phyloP scores from a whole-genome alignment of 768 basidiomycete genomes.

The Cyclocybe aegerita region DNA sequence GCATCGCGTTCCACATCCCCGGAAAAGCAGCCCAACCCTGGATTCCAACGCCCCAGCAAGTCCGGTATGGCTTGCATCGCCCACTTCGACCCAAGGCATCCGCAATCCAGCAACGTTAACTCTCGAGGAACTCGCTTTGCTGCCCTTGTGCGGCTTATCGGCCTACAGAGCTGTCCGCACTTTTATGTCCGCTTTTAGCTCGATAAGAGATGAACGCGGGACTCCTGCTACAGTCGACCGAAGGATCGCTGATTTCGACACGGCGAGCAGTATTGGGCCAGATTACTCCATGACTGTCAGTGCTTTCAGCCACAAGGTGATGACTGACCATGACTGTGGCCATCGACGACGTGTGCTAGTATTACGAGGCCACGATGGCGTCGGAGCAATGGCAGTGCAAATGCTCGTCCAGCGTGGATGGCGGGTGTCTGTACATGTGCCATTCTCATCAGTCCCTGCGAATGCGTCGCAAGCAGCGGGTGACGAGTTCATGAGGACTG shows the following conservation, averaged over 20 bases:
- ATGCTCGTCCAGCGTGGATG: constrained; percentile 72
- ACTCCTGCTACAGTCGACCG: constrained; percentile 2
- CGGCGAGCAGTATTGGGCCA: background rate
- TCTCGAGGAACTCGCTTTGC: constrained; percentile 75
- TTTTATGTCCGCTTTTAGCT: constrained; percentile 48
- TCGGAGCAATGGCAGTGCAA: constrained; percentile 76
- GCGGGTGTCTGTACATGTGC: constrained; percentile 70
- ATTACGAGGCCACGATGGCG: constrained; percentile 70
- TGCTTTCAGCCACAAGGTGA: background rate
- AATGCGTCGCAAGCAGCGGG: constrained; percentile 21
- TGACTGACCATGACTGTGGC: constrained; percentile 19
- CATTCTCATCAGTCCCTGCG: constrained; percentile 28
- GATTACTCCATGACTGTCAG: background rate
- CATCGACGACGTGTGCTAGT: constrained; percentile 49
- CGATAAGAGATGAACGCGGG: constrained; percentile 11
- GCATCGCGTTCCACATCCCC: constrained; percentile 68
- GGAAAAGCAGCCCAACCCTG: constrained; percentile 24
- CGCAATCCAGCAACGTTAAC: constrained; percentile 26
- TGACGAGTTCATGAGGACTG: constrained; percentile 37
- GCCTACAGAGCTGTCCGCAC: constrained; percentile 82
- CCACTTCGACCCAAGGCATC: constrained; percentile 23
- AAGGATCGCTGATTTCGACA: background rate
- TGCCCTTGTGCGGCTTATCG: constrained; percentile 78
- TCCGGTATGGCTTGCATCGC: constrained; percentile 8
- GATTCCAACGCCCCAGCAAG: constrained; percentile 9